phyloP scores from a whole-genome alignment of 169 alveolate species.

The Eimeria maxima region DNA sequence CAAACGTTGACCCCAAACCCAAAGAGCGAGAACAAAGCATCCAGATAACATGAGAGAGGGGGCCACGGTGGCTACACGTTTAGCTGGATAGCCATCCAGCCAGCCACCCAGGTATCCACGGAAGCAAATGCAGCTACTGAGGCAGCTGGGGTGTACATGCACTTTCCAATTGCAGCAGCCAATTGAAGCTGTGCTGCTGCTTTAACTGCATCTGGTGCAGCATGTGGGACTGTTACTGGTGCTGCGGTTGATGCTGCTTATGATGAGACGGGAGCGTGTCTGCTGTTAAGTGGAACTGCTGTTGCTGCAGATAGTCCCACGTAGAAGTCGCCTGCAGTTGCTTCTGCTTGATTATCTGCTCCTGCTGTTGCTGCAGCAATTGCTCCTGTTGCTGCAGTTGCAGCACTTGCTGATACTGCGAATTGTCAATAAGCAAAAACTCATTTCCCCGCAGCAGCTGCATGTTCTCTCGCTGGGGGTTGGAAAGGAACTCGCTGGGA shows the following conservation, averaged over 20 bases:
- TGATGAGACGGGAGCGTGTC: background rate
- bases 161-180: constrained; percentile 90
- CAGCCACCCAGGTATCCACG: background rate
- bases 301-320: constrained; percentile 98
- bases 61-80: background rate
- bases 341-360: constrained; percentile 97
- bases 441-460: background rate
- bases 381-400: background rate
- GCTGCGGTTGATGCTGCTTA: constrained; percentile 27
- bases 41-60: background rate
- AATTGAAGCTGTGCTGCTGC: constrained; percentile 85
- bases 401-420: constrained; percentile 17
- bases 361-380: constrained; percentile 21
- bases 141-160: constrained; percentile 91
- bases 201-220: background rate
- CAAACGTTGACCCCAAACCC: background rate
- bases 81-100: background rate
- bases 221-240: background rate
- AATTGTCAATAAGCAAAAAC: background rate
- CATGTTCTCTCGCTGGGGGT: background rate
- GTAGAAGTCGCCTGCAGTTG: constrained; percentile 96
- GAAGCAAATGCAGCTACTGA: background rate
- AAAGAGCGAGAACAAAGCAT: too few species aligned
- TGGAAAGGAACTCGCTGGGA: constrained; percentile 38
- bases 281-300: constrained; percentile 95